These are phyloP conservation scores for Domatiomyces globalis DNA, from an alignment of 2,329 filamentous ascomycete species.

Conservation along the genomic window DNA sequence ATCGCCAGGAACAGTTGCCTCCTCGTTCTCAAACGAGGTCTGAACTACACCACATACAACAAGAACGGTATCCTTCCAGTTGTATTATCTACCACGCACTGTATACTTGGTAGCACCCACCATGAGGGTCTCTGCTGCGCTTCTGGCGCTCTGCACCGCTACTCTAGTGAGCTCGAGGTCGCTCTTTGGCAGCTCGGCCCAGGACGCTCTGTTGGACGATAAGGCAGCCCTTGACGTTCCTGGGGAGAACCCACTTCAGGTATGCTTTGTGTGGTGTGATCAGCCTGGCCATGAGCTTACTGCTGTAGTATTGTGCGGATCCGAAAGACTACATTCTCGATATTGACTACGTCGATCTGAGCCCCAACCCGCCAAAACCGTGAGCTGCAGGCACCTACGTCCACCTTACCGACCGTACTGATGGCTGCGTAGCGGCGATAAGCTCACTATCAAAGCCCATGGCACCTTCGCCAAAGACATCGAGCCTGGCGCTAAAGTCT, in stretches of 20 bases:
- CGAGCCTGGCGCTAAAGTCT: slow-evolving; percentile 64
- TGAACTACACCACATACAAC: neutral
- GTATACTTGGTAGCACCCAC: neutral
- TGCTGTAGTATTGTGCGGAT: slow-evolving; percentile 50
- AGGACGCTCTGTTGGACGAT: slow-evolving; percentile 35
- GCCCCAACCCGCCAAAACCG: slow-evolving; percentile 76
- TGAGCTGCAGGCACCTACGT: slow-evolving; percentile 37
- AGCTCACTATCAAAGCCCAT: slow-evolving; percentile 62
- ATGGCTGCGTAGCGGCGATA: slow-evolving; percentile 48
- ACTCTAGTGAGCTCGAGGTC: slow-evolving; percentile 31
- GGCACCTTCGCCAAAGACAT: slow-evolving; percentile 63
- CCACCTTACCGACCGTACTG: neutral
- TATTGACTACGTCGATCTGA: slow-evolving; percentile 66
- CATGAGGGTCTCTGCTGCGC: slow-evolving; percentile 16
- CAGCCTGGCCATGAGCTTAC: slow-evolving; percentile 1
- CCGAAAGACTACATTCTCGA: slow-evolving; percentile 56
- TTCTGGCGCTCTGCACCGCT: slow-evolving; percentile 33
- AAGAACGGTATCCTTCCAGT: neutral
- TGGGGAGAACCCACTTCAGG: slow-evolving; percentile 67
- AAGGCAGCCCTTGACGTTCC: slow-evolving; percentile 52
- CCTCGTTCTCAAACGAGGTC: neutral
- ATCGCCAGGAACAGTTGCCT: neutral
- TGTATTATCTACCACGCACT: neutral
- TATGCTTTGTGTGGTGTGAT: slow-evolving; percentile 1
- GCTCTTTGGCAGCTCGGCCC: slow-evolving; percentile 35